Evolutionary conservation across 83 land plant species (phyloP).

Genomic region (Diphasiastrum complanatum): DNA sequence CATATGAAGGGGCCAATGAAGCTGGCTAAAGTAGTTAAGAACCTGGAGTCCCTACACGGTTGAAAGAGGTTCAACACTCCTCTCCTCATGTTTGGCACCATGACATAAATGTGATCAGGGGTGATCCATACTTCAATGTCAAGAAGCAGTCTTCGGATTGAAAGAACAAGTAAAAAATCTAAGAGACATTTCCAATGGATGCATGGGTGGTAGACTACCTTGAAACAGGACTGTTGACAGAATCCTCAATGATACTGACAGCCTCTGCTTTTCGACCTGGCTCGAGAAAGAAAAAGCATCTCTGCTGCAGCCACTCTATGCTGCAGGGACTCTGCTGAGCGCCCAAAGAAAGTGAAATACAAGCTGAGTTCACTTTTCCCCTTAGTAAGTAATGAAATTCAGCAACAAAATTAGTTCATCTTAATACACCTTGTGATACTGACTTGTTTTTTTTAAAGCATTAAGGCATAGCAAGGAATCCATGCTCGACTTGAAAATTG

Average conservation of each 20-base stretch:
- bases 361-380: not conserved
- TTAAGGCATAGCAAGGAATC: not conserved
- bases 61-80: no score
- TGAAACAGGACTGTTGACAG: slow-evolving; percentile 40
- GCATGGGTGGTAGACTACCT: no score
- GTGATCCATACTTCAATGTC: no score
- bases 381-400: not conserved
- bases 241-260: slow-evolving; percentile 66
- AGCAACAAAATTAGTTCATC: not conserved
- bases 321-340: slow-evolving; percentile 67
- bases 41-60: no score
- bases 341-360: not conserved
- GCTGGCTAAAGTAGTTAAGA: no score
- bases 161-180: no score
- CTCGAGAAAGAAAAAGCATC: slow-evolving; percentile 57
- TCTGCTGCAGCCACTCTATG: slow-evolving; percentile 97
- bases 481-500: not conserved
- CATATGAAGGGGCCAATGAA: no score
- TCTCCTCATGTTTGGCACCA: no score
- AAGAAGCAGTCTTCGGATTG: no score
- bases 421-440: no score
- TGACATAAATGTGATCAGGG: no score
- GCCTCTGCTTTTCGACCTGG: slow-evolving; percentile 63
- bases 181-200: no score
- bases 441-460: not conserved